Base-by-base conservation (phyloP, 2,329 filamentous ascomycete genomes). In the Westerdykella aurantiaca region DNA sequence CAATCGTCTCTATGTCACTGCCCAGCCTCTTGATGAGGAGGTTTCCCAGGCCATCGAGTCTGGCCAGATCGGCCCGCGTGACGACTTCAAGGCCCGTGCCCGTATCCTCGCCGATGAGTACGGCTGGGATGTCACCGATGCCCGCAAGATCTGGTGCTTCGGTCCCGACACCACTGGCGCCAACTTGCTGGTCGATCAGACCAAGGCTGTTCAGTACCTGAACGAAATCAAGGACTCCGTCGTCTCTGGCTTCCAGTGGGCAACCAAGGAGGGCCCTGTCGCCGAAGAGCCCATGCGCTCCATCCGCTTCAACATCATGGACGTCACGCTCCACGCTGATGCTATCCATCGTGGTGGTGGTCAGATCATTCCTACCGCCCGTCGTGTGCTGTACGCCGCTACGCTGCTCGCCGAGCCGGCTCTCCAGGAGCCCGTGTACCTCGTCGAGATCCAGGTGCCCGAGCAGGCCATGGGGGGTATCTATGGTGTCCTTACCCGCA, bases 151-250 rank as follows among this genome's bases (percentile, higher is more conserved):
- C 74, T 98, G 93, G 93, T 94, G 88, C 72, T 98, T 98, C 78
- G 93, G 93, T 75, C 93, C 93, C 65, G 93, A 98, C 75, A 95
- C 89, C 72, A 93, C 79, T 69, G 93, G 93, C 74, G 85, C 93
- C 82, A 98, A 98, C 84, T 78, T 98, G 81, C 80, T 98, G 63
- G 84, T 98, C 69, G 93, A 98, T 77, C 93, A 97, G 85, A 96
- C 91, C 81, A 98, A 97, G 88, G 93, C 93, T 64, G 93, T 98
- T 59, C 93, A 98, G 81, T 98, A 97, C 85, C 82, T 98, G 69
- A 93, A 88, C 80, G 93, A 98, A 87, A 98, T 98, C 84, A 98
- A 98, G 87, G 93, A 98, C 71, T 97, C 91, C 50, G 85, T 97
- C 63, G 90, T 97, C 69, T 97, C 93, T 61, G 93, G 93, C 84